These are phyloP conservation scores for Jatropha podagrica DNA, from an alignment of 441 rosid genomes.

Conservation along the genomic window DNA sequence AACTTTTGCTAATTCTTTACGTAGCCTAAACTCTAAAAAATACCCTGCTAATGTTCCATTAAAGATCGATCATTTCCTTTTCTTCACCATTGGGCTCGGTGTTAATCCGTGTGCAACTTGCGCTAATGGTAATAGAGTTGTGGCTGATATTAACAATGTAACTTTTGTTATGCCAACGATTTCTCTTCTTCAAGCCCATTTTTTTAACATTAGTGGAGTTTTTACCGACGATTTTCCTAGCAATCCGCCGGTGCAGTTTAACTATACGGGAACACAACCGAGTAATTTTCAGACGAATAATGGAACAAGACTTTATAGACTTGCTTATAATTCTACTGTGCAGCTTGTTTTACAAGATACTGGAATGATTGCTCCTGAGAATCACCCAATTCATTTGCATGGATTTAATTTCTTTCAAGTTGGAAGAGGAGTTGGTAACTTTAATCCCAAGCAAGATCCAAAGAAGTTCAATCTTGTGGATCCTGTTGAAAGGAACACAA, in stretches of 20 bases:
- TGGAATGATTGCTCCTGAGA: constrained; percentile 64
- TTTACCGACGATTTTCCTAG: constrained; percentile 82
- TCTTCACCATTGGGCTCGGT: constrained; percentile 67
- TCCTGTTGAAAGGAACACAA: constrained; percentile 90
- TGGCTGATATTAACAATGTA: constrained; percentile 73
- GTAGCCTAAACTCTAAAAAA: constrained; percentile 62
- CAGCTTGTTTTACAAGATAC: constrained; percentile 86
- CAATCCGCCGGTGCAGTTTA: constrained; percentile 50
- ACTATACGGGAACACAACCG: constrained; percentile 62
- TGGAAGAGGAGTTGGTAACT: constrained; percentile 78
- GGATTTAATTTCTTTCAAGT: constrained; percentile 77
- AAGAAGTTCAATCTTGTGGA: constrained; percentile 72
- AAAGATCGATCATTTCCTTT: constrained; percentile 60
- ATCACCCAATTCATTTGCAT: constrained; percentile 85
- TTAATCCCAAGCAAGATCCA: constrained; percentile 54
- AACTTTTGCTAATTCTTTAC: constrained; percentile 49
- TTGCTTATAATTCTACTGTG: constrained; percentile 68
- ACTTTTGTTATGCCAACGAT: constrained; percentile 78
- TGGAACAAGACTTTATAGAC: constrained; percentile 69
- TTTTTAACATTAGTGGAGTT: constrained; percentile 64
- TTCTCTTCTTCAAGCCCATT: constrained; percentile 78
- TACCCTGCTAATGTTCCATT: constrained; percentile 75
- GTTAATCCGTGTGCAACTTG: constrained; percentile 71
- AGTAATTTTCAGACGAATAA: constrained; percentile 48
- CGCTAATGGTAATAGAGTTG: constrained; percentile 57